Evolutionary conservation across 2,329 filamentous ascomycete species (phyloP).

Genomic region (Colletotrichum tropicale): DNA sequence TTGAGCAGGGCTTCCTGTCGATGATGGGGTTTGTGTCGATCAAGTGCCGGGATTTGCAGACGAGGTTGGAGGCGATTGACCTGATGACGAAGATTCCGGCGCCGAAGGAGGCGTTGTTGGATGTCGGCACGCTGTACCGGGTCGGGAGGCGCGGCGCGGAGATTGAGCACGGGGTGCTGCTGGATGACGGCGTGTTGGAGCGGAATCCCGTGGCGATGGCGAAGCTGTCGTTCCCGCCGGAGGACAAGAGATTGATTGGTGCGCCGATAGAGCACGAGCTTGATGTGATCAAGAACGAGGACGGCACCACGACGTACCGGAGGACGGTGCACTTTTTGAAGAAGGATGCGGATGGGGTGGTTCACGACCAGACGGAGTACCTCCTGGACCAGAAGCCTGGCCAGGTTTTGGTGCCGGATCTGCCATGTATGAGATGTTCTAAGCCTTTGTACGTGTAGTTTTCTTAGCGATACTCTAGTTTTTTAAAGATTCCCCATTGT

Average conservation of each 20-base stretch:
- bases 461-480: background rate
- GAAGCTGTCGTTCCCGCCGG: background rate
- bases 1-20: background rate
- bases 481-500: background rate
- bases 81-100: constrained; percentile 23
- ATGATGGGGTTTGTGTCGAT: background rate
- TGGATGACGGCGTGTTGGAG: constrained; percentile 7
- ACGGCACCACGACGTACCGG: background rate
- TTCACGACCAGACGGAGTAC: background rate
- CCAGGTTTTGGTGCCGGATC: background rate
- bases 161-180: constrained; percentile 11
- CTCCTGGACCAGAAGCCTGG: constrained; percentile 3
- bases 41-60: constrained; percentile 29
- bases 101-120: constrained; percentile 25
- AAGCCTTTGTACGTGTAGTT: background rate
- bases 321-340: background rate
- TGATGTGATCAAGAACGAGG: background rate
- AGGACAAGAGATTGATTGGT: background rate
- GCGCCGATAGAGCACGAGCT: constrained; percentile 9
- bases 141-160: constrained; percentile 1
- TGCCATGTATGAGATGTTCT: constrained; percentile 6
- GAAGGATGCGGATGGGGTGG: background rate
- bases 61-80: constrained; percentile 40
- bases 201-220: background rate
- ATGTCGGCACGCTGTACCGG: constrained; percentile 3